A percentile compares a stretch with the other conserved stretches of the same genome.
phyloP scores from a whole-genome alignment of 2,329 filamentous ascomycete species.

The Elsinoe australis region DNA sequence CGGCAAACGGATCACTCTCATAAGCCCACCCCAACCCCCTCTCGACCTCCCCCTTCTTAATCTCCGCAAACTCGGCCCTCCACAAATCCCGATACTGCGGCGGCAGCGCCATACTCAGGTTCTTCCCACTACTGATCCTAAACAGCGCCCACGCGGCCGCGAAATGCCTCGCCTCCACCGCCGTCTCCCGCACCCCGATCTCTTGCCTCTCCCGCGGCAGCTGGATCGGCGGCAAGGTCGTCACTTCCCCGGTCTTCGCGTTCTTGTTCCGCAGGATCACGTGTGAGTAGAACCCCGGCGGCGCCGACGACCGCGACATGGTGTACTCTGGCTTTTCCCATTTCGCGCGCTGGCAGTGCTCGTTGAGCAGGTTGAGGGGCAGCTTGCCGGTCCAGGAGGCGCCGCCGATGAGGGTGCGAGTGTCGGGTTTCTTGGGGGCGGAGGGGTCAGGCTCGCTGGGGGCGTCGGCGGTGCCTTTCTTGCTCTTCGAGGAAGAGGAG shows the following conservation, averaged over 20 bases:
- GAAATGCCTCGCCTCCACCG: slow-evolving; percentile 86
- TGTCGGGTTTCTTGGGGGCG: slow-evolving; percentile 52
- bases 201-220: slow-evolving; percentile 64
- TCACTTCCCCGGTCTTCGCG: slow-evolving; percentile 71
- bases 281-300: slow-evolving; percentile 52
- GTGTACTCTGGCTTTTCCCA: slow-evolving; percentile 94
- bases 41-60: slow-evolving; percentile 74
- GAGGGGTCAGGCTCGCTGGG: slow-evolving; percentile 26
- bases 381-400: slow-evolving; percentile 96
- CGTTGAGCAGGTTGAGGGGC: slow-evolving; percentile 83
- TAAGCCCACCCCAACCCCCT: slow-evolving; percentile 82
- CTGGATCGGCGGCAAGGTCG: slow-evolving; percentile 70
- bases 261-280: slow-evolving; percentile 69
- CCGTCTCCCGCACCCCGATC: slow-evolving; percentile 65
- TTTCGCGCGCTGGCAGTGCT: slow-evolving; percentile 91
- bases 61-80: slow-evolving; percentile 74
- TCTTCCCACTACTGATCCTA: slow-evolving; percentile 89
- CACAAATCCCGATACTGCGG: slow-evolving; percentile 83
- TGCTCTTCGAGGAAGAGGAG: slow-evolving; percentile 25
- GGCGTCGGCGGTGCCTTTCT: slow-evolving; percentile 22
- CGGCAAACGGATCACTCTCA: slow-evolving; percentile 86
- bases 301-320: slow-evolving; percentile 40
- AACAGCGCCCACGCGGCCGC: slow-evolving; percentile 88
- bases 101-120: slow-evolving; percentile 88
- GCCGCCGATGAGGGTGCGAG: slow-evolving; percentile 77